A percentile compares a stretch with the other conserved stretches of the same genome.
phyloP scores from a whole-genome alignment of 208 protist species.

The Wallacemonas rigidus region DNA sequence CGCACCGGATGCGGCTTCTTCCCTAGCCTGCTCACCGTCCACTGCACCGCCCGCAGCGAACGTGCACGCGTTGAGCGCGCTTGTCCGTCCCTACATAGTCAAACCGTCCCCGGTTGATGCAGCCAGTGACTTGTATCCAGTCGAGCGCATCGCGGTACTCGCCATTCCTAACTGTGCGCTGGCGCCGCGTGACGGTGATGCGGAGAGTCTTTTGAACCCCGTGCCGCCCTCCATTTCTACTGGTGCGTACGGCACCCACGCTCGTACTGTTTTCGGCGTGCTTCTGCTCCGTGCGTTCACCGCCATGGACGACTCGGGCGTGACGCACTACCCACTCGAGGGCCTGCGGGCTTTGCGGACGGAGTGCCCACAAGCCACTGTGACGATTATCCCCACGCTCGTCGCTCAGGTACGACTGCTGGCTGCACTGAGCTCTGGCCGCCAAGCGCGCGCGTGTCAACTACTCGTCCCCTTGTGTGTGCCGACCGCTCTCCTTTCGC shows the following conservation, averaged over 20 bases:
- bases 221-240: not conserved
- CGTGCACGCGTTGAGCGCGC: too few relatives aligned
- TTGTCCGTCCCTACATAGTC: too few relatives aligned
- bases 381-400: conserved; percentile 33
- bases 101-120: too few relatives aligned
- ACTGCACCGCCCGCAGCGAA: too few relatives aligned
- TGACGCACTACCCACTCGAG: conserved; percentile 36
- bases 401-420: conserved; percentile 36
- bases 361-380: conserved; percentile 34
- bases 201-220: not conserved
- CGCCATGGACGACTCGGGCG: conserved; percentile 18
- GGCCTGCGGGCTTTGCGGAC: conserved; percentile 22
- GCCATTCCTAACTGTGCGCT: conserved; percentile 24
- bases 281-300: conserved; percentile 29
- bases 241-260: not conserved
- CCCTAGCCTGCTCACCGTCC: too few relatives aligned
- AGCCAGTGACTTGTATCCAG: not conserved
- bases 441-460: conserved; percentile 17
- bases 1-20: too few relatives aligned
- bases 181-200: not conserved
- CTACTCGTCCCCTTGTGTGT: conserved; percentile 35
- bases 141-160: conserved; percentile 1
- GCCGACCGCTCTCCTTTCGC: conserved; percentile 25
- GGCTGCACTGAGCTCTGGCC: conserved; percentile 29
- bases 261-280: conserved; percentile 19